A percentile compares a stretch with the other conserved stretches of the same genome.
Evolutionary conservation across 2,329 filamentous ascomycete species (phyloP).

Genomic region (Xylariaceae sp.): DNA sequence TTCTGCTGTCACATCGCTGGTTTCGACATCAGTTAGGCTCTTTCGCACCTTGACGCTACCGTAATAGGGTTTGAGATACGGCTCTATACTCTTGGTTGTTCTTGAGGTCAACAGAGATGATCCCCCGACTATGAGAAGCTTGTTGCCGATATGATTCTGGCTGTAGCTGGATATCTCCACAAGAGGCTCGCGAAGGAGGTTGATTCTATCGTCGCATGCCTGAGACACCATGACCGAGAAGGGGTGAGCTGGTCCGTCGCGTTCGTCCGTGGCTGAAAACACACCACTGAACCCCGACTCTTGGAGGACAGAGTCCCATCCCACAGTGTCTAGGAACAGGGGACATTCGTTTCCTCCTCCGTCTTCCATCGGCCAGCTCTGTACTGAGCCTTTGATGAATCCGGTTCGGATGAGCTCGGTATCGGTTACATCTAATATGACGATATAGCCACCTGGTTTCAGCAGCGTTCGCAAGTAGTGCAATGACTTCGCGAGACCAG

Average conservation of each 20-base stretch:
- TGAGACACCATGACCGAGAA: no score
- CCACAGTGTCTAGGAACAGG: no score
- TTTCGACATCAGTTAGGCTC: not conserved
- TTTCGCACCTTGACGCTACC: not conserved
- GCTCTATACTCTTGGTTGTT: not conserved
- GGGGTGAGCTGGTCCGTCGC: not conserved
- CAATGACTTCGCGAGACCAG: slow-evolving; percentile 18
- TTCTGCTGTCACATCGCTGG: not conserved
- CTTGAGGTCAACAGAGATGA: not conserved
- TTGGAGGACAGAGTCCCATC: no score
- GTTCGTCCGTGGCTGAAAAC: no score
- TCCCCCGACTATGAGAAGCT: no score
- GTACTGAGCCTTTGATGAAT: not conserved
- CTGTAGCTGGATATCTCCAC: no score
- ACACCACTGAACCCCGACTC: no score
- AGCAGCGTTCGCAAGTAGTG: slow-evolving; percentile 26
- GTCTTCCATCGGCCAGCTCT: no score
- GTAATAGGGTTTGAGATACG: not conserved
- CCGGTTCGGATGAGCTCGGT: slow-evolving; percentile 5
- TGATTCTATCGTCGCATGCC: no score
- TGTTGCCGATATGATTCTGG: no score
- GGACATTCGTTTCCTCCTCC: no score
- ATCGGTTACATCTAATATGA: slow-evolving; percentile 3
- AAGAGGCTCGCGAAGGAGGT: no score
- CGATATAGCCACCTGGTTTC: slow-evolving; percentile 34